Conservation (phyloP, 495 filamentous ascomycete species). For the Tuber microsphaerosporum region DNA sequence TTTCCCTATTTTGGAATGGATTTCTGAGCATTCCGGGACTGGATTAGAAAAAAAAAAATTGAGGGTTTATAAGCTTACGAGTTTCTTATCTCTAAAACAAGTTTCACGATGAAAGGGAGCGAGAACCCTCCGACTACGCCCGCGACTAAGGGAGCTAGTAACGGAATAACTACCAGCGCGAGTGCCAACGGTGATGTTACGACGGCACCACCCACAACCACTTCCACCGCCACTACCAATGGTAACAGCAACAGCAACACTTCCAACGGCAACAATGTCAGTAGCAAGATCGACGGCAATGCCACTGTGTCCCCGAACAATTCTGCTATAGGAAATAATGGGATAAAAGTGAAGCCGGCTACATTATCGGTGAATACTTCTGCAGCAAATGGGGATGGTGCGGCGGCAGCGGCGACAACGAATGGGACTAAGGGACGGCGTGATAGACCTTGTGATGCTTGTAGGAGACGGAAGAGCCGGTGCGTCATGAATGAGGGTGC, state of each 20-base stretch:
- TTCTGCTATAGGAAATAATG: neutral
- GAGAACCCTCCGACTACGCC: slow-evolving; percentile 12
- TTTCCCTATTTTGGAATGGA: neutral
- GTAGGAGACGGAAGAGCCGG: slow-evolving; percentile 73
- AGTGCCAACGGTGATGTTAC: slow-evolving; percentile 7
- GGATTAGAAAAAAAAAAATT: slow-evolving; percentile 7
- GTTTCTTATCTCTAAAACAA: neutral
- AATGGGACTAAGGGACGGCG: slow-evolving; percentile 40
- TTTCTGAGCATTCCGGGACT: neutral
- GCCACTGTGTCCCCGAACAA: slow-evolving; percentile 20
- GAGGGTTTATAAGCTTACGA: slow-evolving; percentile 15
- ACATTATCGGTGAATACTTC: neutral
- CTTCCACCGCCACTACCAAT: slow-evolving; percentile 10
- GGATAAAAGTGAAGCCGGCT: neutral
- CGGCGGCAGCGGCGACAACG: slow-evolving; percentile 15
- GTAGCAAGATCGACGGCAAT: slow-evolving; percentile 20
- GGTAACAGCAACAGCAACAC: slow-evolving; percentile 6
- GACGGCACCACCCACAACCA: slow-evolving; percentile 18
- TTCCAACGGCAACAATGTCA: slow-evolving; percentile 7
- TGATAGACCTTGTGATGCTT: slow-evolving; percentile 64
- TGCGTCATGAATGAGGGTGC: slow-evolving; percentile 79
- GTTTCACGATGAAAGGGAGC: slow-evolving; percentile 29
- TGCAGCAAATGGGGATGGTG: neutral
- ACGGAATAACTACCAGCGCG: neutral
- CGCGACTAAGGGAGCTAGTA: neutral